These are phyloP conservation scores for Aspergillus taichungensis DNA, from an alignment of 495 filamentous ascomycete species.

Conservation along the genomic window DNA sequence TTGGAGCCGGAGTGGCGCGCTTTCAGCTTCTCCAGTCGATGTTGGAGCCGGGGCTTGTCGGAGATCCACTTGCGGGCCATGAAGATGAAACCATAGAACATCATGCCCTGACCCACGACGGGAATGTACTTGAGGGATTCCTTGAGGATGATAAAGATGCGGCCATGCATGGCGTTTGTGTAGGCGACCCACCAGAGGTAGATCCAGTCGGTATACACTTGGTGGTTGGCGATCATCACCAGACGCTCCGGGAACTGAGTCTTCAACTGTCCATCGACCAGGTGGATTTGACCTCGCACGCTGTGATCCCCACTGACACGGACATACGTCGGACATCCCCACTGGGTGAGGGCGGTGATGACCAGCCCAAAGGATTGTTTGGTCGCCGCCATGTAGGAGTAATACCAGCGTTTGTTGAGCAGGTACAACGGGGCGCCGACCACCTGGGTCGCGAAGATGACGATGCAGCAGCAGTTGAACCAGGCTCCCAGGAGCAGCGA, in stretches of 20 bases:
- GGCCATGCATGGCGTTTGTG: slow-evolving; percentile 55
- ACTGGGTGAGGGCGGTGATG: slow-evolving; percentile 51
- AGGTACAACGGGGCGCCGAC: slow-evolving; percentile 52
- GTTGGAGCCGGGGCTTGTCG: slow-evolving; percentile 50
- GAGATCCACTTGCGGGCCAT: slow-evolving; percentile 59
- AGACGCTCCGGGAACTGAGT: slow-evolving; percentile 52
- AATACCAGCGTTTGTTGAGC: slow-evolving; percentile 50
- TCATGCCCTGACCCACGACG: slow-evolving; percentile 55
- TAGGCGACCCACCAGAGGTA: slow-evolving; percentile 67
- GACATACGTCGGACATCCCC: slow-evolving; percentile 51
- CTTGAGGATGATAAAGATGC: slow-evolving; percentile 62
- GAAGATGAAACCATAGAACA: slow-evolving; percentile 63
- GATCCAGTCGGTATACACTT: slow-evolving; percentile 65
- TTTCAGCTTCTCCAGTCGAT: slow-evolving; percentile 53
- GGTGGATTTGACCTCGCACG: slow-evolving; percentile 47
- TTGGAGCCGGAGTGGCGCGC: slow-evolving; percentile 40
- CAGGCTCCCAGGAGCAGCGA: slow-evolving; percentile 56
- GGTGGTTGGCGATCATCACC: slow-evolving; percentile 59
- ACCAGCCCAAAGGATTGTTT: slow-evolving; percentile 56
- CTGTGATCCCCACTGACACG: slow-evolving; percentile 54
- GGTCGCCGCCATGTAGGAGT: slow-evolving; percentile 56
- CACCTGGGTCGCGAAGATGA: slow-evolving; percentile 46
- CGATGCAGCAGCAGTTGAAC: slow-evolving; percentile 48
- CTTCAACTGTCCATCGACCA: slow-evolving; percentile 47
- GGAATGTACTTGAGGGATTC: slow-evolving; percentile 59